A percentile compares a stretch with the other conserved stretches of the same genome.
Conservation (phyloP, 176 grass and related monocot species). For the Bonia amplexicaulis region DNA sequence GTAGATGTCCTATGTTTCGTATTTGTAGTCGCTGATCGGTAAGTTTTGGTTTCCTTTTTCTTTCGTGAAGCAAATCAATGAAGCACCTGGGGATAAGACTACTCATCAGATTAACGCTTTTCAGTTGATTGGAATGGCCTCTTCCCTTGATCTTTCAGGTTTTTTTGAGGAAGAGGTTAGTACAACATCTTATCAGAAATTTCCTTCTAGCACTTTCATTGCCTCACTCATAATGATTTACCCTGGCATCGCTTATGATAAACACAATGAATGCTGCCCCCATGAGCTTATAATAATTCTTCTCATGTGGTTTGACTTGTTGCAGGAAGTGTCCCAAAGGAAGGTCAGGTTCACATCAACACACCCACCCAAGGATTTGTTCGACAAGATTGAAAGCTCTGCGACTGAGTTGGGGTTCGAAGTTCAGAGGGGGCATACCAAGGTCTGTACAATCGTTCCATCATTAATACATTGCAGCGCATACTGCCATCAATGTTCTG, state of each 20-base stretch:
- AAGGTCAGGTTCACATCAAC: conserved; percentile 79
- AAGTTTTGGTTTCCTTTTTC: background rate
- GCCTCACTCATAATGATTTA: background rate
- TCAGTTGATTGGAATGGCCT: conserved; percentile 91
- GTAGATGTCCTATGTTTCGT: background rate
- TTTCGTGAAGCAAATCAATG: conserved; percentile 44
- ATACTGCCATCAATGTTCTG: background rate
- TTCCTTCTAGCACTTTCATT: background rate
- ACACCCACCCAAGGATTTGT: conserved; percentile 46
- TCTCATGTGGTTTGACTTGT: background rate
- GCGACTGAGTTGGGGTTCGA: conserved; percentile 46
- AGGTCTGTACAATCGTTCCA: conserved; percentile 31
- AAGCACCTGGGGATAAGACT: conserved; percentile 14
- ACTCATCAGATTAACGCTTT: conserved; percentile 75
- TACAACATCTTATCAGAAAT: background rate
- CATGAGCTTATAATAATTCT: background rate
- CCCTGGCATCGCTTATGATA: background rate
- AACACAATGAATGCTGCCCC: background rate
- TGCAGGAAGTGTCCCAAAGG: conserved; percentile 67
- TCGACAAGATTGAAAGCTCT: conserved; percentile 49
- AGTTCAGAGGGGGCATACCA: conserved; percentile 45
- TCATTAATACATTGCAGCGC: background rate
- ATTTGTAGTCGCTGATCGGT: background rate
- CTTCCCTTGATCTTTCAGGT: conserved; percentile 81
- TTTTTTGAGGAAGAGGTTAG: conserved; percentile 93